These are phyloP conservation scores for Evernia prunastri DNA, from an alignment of 495 filamentous ascomycete genomes.

Conservation along the genomic window DNA sequence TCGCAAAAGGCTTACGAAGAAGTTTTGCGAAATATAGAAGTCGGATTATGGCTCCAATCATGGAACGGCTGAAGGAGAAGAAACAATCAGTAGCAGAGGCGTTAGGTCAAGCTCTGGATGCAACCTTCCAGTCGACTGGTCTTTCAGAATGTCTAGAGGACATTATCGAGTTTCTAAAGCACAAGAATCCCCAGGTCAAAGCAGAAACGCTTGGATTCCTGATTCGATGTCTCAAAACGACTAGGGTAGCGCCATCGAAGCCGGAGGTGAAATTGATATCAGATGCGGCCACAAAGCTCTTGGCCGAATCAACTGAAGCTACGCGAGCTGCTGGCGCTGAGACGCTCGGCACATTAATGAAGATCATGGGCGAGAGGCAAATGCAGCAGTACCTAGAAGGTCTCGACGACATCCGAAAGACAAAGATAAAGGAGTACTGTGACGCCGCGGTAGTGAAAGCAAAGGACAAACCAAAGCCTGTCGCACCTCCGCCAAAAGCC, in stretches of 20 bases:
- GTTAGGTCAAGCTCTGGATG: conserved; percentile 74
- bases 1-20: conserved; percentile 82
- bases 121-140: conserved; percentile 72
- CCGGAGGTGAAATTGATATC: conserved; percentile 78
- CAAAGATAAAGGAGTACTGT: conserved; percentile 91
- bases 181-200: conserved; percentile 98
- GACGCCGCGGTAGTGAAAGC: conserved; percentile 92
- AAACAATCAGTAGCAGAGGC: conserved; percentile 86
- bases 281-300: conserved; percentile 77
- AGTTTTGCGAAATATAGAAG: conserved; percentile 75
- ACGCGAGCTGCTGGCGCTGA: conserved; percentile 85
- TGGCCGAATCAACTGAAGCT: conserved; percentile 80
- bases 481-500: conserved; percentile 56
- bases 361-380: conserved; percentile 94
- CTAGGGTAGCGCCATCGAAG: conserved; percentile 73
- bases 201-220: conserved; percentile 88
- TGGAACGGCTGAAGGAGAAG: conserved; percentile 96
- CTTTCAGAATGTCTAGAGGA: conserved; percentile 85
- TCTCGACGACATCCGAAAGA: conserved; percentile 91
- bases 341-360: conserved; percentile 91
- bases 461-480: conserved; percentile 90
- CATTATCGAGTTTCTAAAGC: conserved; percentile 71
- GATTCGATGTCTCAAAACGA: conserved; percentile 77
- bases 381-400: conserved; percentile 96
- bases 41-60: conserved; percentile 72